A percentile compares a stretch with the other conserved stretches of the same genome.
These are phyloP conservation scores for Neoboletus magnificus DNA, from an alignment of 768 basidiomycete genomes.

Conservation along the genomic window DNA sequence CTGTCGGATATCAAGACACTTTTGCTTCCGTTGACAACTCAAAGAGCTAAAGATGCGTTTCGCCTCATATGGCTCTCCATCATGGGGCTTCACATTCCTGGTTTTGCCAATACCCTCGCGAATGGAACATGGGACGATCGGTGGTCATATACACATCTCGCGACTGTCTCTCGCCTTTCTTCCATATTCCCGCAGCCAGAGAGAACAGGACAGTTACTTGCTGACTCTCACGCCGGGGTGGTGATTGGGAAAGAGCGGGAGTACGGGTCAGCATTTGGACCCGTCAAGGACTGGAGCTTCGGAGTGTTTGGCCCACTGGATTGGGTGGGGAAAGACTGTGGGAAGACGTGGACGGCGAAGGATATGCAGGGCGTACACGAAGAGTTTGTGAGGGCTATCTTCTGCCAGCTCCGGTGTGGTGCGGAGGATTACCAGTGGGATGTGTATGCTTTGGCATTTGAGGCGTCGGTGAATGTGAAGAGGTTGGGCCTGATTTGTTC, in stretches of 20 bases:
- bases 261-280: conserved; percentile 60
- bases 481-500: conserved; percentile 37
- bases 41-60: conserved; percentile 50
- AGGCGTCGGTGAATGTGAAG: conserved; percentile 56
- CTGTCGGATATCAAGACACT: conserved; percentile 68
- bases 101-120: conserved; percentile 46
- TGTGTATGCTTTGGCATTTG: conserved; percentile 60
- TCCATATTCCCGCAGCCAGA: conserved; percentile 49
- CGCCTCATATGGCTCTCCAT: conserved; percentile 69
- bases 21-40: conserved; percentile 46
- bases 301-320: conserved; percentile 57
- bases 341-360: conserved; percentile 42
- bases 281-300: conserved; percentile 63
- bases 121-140: conserved; percentile 59
- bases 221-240: conserved; percentile 64
- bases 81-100: conserved; percentile 70
- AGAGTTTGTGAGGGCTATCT: conserved; percentile 52
- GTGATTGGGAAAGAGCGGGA: conserved; percentile 64
- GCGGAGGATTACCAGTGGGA: conserved; percentile 63
- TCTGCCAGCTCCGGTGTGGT: conserved; percentile 51
- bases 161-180: conserved; percentile 42
- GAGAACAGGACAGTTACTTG: conserved; percentile 33
- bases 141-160: conserved; percentile 55
- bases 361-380: conserved; percentile 53
- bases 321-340: conserved; percentile 28